Evolutionary conservation across 768 basidiomycete genomes (phyloP).

Genomic region (Mycena polygramma): DNA sequence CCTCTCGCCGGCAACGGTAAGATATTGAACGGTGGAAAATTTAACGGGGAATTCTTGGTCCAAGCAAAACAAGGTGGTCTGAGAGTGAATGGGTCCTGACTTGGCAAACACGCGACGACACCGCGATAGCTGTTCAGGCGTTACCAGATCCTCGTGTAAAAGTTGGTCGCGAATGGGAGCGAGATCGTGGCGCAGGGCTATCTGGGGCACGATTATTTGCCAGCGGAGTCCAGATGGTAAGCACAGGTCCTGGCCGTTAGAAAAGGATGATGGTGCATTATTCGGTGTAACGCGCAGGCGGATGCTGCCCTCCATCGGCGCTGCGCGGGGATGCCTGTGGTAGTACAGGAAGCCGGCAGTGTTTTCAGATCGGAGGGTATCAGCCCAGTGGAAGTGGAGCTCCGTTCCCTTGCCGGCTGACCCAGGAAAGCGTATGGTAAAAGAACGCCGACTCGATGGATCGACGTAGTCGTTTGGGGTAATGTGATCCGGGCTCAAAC

Average conservation of each 20-base stretch:
- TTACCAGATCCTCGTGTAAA: neutral
- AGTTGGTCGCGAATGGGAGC: neutral
- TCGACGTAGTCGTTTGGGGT: too few relatives aligned
- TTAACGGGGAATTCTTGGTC: neutral
- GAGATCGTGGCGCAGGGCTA: too few relatives aligned
- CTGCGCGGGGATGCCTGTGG: too few relatives aligned
- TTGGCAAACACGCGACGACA: neutral
- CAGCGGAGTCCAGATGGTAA: neutral
- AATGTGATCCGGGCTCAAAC: too few relatives aligned
- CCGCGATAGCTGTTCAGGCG: neutral
- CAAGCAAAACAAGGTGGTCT: neutral
- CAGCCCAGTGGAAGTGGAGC: too few relatives aligned
- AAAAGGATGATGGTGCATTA: neutral
- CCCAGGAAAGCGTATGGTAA: too few relatives aligned
- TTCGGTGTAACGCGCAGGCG: neutral
- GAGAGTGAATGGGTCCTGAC: neutral
- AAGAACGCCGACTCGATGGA: too few relatives aligned
- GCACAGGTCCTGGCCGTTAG: neutral
- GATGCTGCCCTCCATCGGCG: neutral
- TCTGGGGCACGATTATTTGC: conserved; percentile 1
- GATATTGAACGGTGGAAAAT: too few relatives aligned
- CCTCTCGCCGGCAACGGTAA: neutral
- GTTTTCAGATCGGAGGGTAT: too few relatives aligned
- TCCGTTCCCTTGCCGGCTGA: too few relatives aligned
- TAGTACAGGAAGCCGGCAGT: conserved; percentile 9